A percentile compares a stretch with the other conserved stretches of the same genome.
These are phyloP conservation scores for Dendrobium nobile DNA, from an alignment of 106 monocot genomes.

Conservation along the genomic window DNA sequence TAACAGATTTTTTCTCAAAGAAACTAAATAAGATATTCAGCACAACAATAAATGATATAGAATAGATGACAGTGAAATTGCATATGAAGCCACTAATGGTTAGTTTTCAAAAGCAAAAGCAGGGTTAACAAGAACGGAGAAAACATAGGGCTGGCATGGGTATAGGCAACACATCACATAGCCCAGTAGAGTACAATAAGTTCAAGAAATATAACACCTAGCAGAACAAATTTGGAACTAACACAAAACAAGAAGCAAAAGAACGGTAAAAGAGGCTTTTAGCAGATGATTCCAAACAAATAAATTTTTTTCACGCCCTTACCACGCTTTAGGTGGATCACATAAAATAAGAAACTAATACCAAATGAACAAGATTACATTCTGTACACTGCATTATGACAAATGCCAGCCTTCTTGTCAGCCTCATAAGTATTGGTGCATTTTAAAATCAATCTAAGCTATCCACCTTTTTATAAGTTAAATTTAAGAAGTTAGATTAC, in stretches of 20 bases:
- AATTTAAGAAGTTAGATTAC: neutral
- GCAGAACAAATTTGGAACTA: neutral
- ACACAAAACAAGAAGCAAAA: neutral
- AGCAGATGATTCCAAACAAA: neutral
- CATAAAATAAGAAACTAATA: neutral
- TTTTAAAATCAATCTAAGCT: neutral
- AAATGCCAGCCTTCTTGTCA: neutral
- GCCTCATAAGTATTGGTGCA: neutral
- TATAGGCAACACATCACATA: neutral
- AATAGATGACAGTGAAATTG: too few relatives aligned
- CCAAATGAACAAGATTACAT: neutral
- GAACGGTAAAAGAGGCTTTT: neutral
- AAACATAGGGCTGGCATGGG: neutral
- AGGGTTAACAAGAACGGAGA: neutral
- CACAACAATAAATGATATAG: neutral
- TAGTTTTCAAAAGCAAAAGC: neutral
- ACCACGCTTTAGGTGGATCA: neutral
- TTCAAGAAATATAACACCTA: neutral
- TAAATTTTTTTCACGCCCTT: neutral
- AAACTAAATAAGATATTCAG: neutral
- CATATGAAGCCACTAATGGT: neutral
- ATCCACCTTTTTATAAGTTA: neutral
- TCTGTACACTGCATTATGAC: neutral
- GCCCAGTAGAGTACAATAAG: neutral
- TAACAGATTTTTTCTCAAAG: neutral